Evolutionary conservation across 2,329 filamentous ascomycete species (phyloP).

Genomic region (Allantophomopsis lycopodina): DNA sequence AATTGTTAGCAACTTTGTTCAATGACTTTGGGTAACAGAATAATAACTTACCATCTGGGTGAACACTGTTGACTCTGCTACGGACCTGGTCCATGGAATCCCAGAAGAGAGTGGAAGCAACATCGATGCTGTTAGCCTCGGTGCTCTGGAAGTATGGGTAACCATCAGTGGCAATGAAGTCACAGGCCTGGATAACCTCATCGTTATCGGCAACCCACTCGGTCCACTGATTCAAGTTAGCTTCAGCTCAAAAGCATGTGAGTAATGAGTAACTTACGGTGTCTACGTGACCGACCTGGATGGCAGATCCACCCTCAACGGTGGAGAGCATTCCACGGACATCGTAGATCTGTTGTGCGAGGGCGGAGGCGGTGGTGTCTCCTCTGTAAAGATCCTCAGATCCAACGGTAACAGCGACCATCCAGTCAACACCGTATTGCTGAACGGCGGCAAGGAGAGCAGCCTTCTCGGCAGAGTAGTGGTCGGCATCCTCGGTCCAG

Average conservation of each 20-base stretch:
- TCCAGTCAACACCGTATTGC: conserved; percentile 40
- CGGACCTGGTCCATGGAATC: conserved; percentile 16
- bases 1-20: too few species aligned
- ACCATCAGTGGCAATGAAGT: conserved; percentile 52
- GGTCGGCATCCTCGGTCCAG: conserved; percentile 42
- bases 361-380: conserved; percentile 23
- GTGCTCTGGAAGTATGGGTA: conserved; percentile 53
- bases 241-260: too few species aligned
- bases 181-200: conserved; percentile 43
- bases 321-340: conserved; percentile 36
- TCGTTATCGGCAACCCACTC: conserved; percentile 45
- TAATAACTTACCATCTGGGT: conserved; percentile 17
- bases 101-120: conserved; percentile 39
- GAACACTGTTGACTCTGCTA: conserved; percentile 23
- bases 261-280: conserved; percentile 20
- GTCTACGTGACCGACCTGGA: conserved; percentile 51
- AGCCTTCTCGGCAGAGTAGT: conserved; percentile 44
- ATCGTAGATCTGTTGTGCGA: conserved; percentile 32
- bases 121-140: conserved; percentile 39
- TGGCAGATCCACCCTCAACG: conserved; percentile 30
- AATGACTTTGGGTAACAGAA: too few species aligned
- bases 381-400: conserved; percentile 54
- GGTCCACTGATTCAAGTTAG: conserved; percentile 28
- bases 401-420: conserved; percentile 52
- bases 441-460: conserved; percentile 42